Base-by-base conservation (phyloP, 768 basidiomycete species). In the Chalciporus piperatus region DNA sequence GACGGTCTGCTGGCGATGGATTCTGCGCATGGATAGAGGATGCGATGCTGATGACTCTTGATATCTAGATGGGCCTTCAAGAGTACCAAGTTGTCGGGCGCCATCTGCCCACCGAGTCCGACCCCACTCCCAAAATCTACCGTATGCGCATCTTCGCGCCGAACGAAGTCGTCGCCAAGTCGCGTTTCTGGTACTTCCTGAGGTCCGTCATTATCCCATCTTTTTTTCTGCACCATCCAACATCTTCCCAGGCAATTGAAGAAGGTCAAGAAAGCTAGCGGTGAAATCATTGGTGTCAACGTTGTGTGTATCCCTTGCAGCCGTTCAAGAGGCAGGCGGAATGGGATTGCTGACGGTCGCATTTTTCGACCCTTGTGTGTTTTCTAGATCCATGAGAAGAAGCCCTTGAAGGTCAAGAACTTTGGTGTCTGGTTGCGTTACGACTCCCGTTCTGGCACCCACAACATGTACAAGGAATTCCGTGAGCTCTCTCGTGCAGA, bases 391-490 rank as follows among this genome's bases (percentile, higher is more conserved):
- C 84, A 88, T 69, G 96, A 98, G 80, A 95, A 92, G 83, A 92
- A 89, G 74, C 97, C 97, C 20, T 70, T 97, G 73, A 95, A 95
- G 78, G 89, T 98, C 74, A 98, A 99, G 84, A 98, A 97, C 87
- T 98, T 99, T 70, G 97, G 97, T 61, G 91, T 99, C 77, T 98
- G 97, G 97, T 75, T 99, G 71, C 90, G 96, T 64, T 99, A 99
- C 76, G 97, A 99, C 77, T 98, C 96, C 48, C 93, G 96, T 64
- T 97, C 95, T 46, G 97, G 97, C 58, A 99, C 97, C 41, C 97
- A 98, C 87, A 99, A 99, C 85, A 96, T 98, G 94, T 97, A 97
- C 89, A 95, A 95, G 84, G 89, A 92, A 74, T 98, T 92, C 89
- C 92, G 94, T 68, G 96, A 98, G 65, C 87, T 99, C 63, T 81